Percentiles rank a stretch among this genome's conserved stretches.
Conservation (phyloP, 2,329 filamentous ascomycete genomes). For the Neonectria sp. region DNA sequence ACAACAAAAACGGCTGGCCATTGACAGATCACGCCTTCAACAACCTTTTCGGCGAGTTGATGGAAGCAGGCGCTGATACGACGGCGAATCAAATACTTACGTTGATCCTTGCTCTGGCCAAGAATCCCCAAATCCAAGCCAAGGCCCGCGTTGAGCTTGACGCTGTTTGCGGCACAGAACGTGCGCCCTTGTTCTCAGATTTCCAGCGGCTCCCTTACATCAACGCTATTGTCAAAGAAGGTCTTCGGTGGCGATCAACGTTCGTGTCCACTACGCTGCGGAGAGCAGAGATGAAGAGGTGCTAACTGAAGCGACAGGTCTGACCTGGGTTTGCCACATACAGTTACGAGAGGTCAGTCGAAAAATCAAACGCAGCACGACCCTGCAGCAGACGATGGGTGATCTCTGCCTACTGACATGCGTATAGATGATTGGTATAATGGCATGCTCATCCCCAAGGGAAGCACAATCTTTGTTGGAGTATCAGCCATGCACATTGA, state of each 20-base stretch:
- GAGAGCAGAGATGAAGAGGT: too few relatives aligned
- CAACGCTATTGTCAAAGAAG: constrained; percentile 12
- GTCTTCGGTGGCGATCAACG: constrained; percentile 6
- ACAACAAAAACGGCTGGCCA: constrained; percentile 10
- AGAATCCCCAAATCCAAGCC: not conserved
- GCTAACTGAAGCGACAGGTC: too few relatives aligned
- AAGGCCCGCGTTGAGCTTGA: constrained; percentile 6
- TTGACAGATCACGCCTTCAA: constrained; percentile 11
- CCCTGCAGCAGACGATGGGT: too few relatives aligned
- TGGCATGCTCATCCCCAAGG: constrained; percentile 9
- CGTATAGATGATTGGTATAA: constrained; percentile 5
- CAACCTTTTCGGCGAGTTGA: constrained; percentile 7
- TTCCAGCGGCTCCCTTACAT: constrained; percentile 3
- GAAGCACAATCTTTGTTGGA: constrained; percentile 6
- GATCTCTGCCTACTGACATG: too few relatives aligned
- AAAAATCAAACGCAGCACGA: too few relatives aligned
- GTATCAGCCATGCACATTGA: constrained; percentile 5
- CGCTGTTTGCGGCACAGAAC: constrained; percentile 7
- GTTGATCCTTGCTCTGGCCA: constrained; percentile 7
- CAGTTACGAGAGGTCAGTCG: constrained; percentile 11
- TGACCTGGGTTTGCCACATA: constrained; percentile 14
- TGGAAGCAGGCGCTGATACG: constrained; percentile 13
- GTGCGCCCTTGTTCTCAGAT: constrained; percentile 2
- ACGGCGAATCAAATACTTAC: constrained; percentile 4
- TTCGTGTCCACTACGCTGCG: not conserved